Evolutionary conservation across 73 alveolate genomes (phyloP), one percentile per base, ranked within the genome.

Genomic region (Paraurostyla sp.): DNA sequence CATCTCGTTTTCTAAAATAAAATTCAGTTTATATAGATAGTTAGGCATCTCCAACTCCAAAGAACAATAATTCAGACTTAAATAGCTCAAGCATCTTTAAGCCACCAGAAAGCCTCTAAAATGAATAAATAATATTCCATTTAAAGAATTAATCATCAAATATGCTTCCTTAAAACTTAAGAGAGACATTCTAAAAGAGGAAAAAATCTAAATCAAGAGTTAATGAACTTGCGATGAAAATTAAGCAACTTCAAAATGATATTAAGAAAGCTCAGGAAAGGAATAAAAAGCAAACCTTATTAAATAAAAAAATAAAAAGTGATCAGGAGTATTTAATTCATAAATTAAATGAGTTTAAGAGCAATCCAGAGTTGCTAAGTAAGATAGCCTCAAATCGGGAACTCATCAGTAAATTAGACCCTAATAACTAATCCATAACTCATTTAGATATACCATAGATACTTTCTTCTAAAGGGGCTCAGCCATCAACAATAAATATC

Each of bases 241-340:
- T 65, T 6, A 65, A 35, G 25, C 23, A 36, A 1, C 13, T 32
- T 1, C 60, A 65, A 38, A 15, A 2, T 16, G 35, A 22, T 16
- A 40, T 65, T 16, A 65, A 40, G 23, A 35, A 65, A 16, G 82
- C 82, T 22, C 13, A 65, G 7, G 82, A 65, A 40, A 32, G 82
- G 38, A 65, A 65, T 38, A 65, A 65, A 38, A 65, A 65, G 46
- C 4, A 15, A 36, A 9, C 35, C 25, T 38, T 65, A 18, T 35
- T 30, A 2, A 36, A 18, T 11, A 11, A 65, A 35, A 16, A 38
- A 2, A 18, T 38, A 38, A 65, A 33, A 16, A 65, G 41, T 38
- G 58, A 65, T 6, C 11, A 16, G 23, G 41, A 65, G 16, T 65
- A 65, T 40, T 7, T 38, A 33, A 15, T 38, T 2, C 9, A 11